Base-by-base conservation (phyloP, 306 rosid species). In the Inga leiocalycina region DNA sequence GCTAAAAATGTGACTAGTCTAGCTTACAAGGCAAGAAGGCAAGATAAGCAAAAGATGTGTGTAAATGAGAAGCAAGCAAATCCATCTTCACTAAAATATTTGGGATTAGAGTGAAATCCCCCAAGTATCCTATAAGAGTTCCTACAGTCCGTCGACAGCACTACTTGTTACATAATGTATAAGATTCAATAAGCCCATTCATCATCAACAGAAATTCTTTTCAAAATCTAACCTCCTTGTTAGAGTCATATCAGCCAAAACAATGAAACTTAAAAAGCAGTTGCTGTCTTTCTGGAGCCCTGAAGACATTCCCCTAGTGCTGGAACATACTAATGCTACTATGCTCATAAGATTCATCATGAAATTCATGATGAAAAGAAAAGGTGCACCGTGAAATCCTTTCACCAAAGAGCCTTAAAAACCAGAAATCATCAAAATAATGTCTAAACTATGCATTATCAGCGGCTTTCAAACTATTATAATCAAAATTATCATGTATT, bases 11-110 rank as follows among this genome's bases (percentile, higher is more conserved):
- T 71, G 51, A 49, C 34, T 75, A 17, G 71, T 75, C 71, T 85
- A 32, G 41, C 82, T 85, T 85, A 12, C 74, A 85, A 81, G 88
- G 37, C 27, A 85, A 80, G 84, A 84, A 80, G 88, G 35, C 15
- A 80, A 81, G 82, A 64, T 35, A 49, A 70, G 71, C 22, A 56
- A 11, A 65, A 30, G 57, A 62, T 43, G 44, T 5, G 13, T 73
- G 66, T 27, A 13, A 62, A 48, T 39, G 10, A 74, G 79, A 75
- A 32, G 27, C 66, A 22, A 65, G 19, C 27, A 5, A 37, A 62
- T 4, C 51, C 17, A 8, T 5, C 52, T 70, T 46, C 14, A 13
- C 44, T 17, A 32, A 34, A 52, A 34, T 52, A 48, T 15, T 52
- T 80, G 56, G 48, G 48, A 39, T 39, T 39, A 39, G 43, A 39